Evolutionary conservation across 768 basidiomycete genomes (phyloP), one percentile per base, ranked within the genome.

Genomic region (Boletus eberwhitei): DNA sequence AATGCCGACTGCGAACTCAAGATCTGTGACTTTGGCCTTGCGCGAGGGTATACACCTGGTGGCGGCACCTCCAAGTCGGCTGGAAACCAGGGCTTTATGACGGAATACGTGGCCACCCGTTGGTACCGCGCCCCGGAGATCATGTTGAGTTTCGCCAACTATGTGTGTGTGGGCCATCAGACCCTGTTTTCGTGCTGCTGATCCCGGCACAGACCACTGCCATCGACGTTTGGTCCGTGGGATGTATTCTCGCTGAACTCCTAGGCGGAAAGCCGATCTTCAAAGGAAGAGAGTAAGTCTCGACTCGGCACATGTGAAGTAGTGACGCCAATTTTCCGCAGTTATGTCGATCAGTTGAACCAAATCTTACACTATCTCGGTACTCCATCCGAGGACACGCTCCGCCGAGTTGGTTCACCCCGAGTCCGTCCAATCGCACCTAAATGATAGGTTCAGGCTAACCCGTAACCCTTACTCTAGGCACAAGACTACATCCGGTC

Each of bases 41-140:
- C 97, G 4, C 79, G 95, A 67, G 94, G 94, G 3, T 96, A 94
- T 72, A 92, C 88, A 21, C 92, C 92, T 5, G 90, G 88, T 19
- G 82, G 86, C 43, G 87, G 88, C 34, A 83, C 81, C 35, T 86
- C 83, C 49, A 84, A 79, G 59, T 79, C 85, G 1, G 84, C 87
- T 21, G 86, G 87, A 36, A 89, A 90, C 64, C 88, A 88, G 65
- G 96, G 96, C 0, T 98, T 98, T 75, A 98, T 98, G 96, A 98
- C 97, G 0, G 97, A 98, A 74, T 98, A 96, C 70, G 90, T 98
- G 32, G 96, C 96, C n/a, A 99, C 96, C 8, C 81, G 96, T 53
- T 98, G 96, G 96, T 99, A 99, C 70, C 80, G 96, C 35, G 96
- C 96, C 21, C 96, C 97, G 0, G 97, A 99, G 75, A 99, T 98